Evolutionary conservation across 306 rosid species (phyloP), one percentile per base, ranked within the genome.

Genomic region (Coriaria nepalensis): DNA sequence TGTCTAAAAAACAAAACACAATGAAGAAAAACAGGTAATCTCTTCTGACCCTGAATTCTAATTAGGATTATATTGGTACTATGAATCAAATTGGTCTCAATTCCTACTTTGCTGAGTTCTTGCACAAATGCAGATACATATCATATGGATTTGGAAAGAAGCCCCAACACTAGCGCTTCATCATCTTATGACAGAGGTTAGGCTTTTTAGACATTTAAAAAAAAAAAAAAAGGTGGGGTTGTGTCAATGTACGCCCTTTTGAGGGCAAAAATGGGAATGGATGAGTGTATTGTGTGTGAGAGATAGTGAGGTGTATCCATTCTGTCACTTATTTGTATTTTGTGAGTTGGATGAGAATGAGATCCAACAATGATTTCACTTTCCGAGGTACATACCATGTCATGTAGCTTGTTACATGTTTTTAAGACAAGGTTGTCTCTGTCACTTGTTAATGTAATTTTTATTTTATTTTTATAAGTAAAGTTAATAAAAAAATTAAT

Each of bases 291-390:
- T 66, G 68, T 57, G 69, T 65, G 75, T 62, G 78, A 63, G 69
- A 78, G 69, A 49, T 66, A 70, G 67, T 66, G 68, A 72, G 62
- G 56, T 66, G 45, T 71, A 71, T 73, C 71, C 82, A 74, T 49
- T 60, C 74, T 71, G 80, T 83, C 65, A 20, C 3, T 20, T 20
- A 70, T 38, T 56, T 62, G 73, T 62, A 71, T 71, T 60, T 75
- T 79, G 74, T 65, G 73, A 59, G 33, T 37, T 40, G 8, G 46
- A 45, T 50, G 79, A 55, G 49, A 56, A 64, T 70, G n/a, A n/a
- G n/a, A n/a, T 69, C 63, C 69, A 59, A 72, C 71, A 68, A 56
- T 68, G 68, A 77, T 73, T 76, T 82, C 76, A 76, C 82, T 79
- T 87, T 1, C 29, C 84, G 82, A 79, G 78, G 82, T 66, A 51